These are phyloP conservation scores for Lodderomyces oxycetoniae DNA, from an alignment of 1,139 yeast genomes.

Conservation along the genomic window DNA sequence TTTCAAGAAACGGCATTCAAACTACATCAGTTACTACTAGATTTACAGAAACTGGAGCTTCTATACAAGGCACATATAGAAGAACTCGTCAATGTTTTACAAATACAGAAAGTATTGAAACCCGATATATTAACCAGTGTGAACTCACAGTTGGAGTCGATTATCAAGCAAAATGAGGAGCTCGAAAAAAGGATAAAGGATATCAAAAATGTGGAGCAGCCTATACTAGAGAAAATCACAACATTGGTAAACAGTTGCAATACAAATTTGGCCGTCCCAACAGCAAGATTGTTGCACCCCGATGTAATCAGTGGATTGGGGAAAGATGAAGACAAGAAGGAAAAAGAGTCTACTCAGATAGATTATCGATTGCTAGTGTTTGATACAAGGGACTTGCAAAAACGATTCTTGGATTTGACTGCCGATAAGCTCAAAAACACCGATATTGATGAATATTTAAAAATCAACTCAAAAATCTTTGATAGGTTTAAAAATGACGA, in stretches of 20 bases:
- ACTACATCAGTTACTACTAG: slow-evolving; percentile 22
- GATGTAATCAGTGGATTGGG: background rate
- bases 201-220: slow-evolving; percentile 31
- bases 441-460: slow-evolving; percentile 9
- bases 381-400: slow-evolving; percentile 10
- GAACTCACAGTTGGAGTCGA: slow-evolving; percentile 17
- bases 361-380: slow-evolving; percentile 21
- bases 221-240: slow-evolving; percentile 34
- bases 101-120: slow-evolving; percentile 7
- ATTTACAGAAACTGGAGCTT: slow-evolving; percentile 25
- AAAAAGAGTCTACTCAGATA: slow-evolving; percentile 11
- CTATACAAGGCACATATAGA: slow-evolving; percentile 25
- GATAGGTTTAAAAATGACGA: slow-evolving; percentile 18
- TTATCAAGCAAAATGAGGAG: slow-evolving; percentile 17
- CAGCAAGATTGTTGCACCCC: slow-evolving; percentile 8
- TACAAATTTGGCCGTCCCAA: slow-evolving; percentile 13
- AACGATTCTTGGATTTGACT: slow-evolving; percentile 20
- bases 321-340: slow-evolving; percentile 3
- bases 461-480: slow-evolving; percentile 2
- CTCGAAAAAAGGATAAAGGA: slow-evolving; percentile 23
- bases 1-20: slow-evolving; percentile 13
- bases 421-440: slow-evolving; percentile 14
- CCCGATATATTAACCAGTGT: slow-evolving; percentile 17
- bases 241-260: slow-evolving; percentile 25
- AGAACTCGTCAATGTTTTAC: slow-evolving; percentile 20